Evolutionary conservation across 345 rosid species (phyloP), one percentile per base, ranked within the genome.

Genomic region (Brassica juncea): DNA sequence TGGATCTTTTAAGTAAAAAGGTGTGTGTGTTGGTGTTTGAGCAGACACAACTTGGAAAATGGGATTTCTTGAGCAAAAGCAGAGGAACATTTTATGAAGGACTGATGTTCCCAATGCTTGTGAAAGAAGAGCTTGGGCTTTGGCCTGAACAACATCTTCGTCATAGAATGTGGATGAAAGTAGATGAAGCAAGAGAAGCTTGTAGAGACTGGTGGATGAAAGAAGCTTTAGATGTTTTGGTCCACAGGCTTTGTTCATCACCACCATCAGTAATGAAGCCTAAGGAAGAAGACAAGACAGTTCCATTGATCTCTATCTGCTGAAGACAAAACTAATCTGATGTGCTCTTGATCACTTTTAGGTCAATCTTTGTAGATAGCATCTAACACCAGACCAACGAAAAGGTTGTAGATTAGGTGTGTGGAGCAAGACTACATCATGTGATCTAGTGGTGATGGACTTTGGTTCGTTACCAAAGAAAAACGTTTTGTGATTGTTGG

Each of bases 131-230:
- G 78, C 90, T 88, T 67, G 94, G 90, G 31, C 68, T 88, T 6
- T 93, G 98, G 98, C 95, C 98, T 1, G 98, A 93, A 70, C 87
- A 84, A 32, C 67, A 90, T 59, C 77, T 85, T 65, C 77, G 97
- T 5, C 91, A 81, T 74, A 87, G 98, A 81, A 74, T 85, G 4
- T 93, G 98, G 98, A 82, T 91, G 93, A 71, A 74, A 55, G 87
- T 84, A 32, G 84, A 71, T 2, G 93, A 91, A 82, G 98, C 97
- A 5, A 89, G 94, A 77, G 90, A 91, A 76, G 91, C 74, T 8
- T 93, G 97, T 70, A 87, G 91, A 59, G 93, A 93, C 82, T 85
- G 87, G 94, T 93, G 98, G 98, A 91, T 93, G 98, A 91, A 88
- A 64, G 98, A 93, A 83, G 98, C 98, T 5, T 66, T 93, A 37